Evolutionary conservation across 352 stramenopile genomes (phyloP).

Genomic region (Phytophthora capsici): DNA sequence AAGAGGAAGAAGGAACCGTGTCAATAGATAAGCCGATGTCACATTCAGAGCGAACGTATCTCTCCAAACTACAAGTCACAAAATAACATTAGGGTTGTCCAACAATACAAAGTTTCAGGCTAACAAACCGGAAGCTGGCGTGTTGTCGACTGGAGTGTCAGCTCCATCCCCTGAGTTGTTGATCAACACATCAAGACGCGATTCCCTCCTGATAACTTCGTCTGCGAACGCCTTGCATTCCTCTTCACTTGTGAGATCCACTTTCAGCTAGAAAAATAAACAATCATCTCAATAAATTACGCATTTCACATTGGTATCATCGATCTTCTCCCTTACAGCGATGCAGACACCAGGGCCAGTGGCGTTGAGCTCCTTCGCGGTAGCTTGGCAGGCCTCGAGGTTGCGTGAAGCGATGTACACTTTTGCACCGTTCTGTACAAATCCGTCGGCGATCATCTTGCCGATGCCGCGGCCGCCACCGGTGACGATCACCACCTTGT

Average conservation of each 20-base stretch:
- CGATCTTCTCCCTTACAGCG: slow-evolving; percentile 32
- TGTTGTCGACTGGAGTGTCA: slow-evolving; percentile 34
- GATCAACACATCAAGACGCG: slow-evolving; percentile 90
- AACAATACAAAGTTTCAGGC: neutral
- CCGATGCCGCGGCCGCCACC: slow-evolving; percentile 94
- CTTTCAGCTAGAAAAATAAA: slow-evolving; percentile 29
- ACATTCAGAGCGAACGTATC: slow-evolving; percentile 95
- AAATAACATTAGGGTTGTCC: slow-evolving; percentile 8
- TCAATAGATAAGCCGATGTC: slow-evolving; percentile 95
- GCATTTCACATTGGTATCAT: too few relatives aligned
- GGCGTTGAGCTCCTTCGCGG: slow-evolving; percentile 67
- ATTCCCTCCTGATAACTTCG: slow-evolving; percentile 77
- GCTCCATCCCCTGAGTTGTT: slow-evolving; percentile 89
- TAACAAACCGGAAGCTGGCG: slow-evolving; percentile 43
- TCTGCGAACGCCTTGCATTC: slow-evolving; percentile 51
- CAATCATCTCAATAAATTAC: neutral
- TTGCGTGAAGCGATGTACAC: slow-evolving; percentile 93
- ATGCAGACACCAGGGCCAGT: slow-evolving; percentile 68
- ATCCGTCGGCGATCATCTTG: slow-evolving; percentile 95
- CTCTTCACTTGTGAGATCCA: slow-evolving; percentile 34
- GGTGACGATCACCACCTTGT: slow-evolving; percentile 91
- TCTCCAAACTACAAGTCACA: slow-evolving; percentile 77
- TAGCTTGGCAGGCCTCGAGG: slow-evolving; percentile 78
- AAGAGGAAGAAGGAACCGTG: slow-evolving; percentile 89
- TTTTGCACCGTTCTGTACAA: slow-evolving; percentile 90